These are phyloP conservation scores for Euphorbia pulcherrima DNA, from an alignment of 345 rosid species.

Conservation along the genomic window DNA sequence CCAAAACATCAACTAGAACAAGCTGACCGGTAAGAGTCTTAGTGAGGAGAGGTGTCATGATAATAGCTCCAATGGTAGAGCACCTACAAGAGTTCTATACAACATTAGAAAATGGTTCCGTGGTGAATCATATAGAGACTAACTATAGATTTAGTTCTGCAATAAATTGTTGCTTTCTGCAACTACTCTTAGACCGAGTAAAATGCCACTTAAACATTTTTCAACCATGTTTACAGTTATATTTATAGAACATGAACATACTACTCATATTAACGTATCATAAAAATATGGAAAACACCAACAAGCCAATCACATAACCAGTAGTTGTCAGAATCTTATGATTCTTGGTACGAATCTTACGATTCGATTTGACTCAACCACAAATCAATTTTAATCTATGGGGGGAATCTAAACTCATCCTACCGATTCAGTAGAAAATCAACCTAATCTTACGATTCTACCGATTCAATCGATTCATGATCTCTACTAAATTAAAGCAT, in stretches of 20 bases:
- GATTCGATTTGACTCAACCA: too few relatives aligned
- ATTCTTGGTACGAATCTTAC: too few relatives aligned
- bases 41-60: slow-evolving; percentile 96
- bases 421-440: too few relatives aligned
- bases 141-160: background rate
- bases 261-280: background rate
- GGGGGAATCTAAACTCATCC: too few relatives aligned
- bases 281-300: background rate
- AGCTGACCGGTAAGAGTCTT: slow-evolving; percentile 98
- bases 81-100: slow-evolving; percentile 44
- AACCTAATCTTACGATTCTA: too few relatives aligned
- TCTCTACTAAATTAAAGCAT: too few relatives aligned
- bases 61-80: slow-evolving; percentile 91
- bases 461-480: too few relatives aligned
- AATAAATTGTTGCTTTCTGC: background rate
- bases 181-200: background rate
- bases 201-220: background rate
- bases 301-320: background rate
- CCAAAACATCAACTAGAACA: slow-evolving; percentile 94
- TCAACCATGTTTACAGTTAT: slow-evolving; percentile 1
- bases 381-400: too few relatives aligned
- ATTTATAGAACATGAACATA: background rate
- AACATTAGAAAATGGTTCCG: slow-evolving; percentile 15
- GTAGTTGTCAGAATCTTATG: too few relatives aligned
- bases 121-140: background rate